Evolutionary conservation across 73 alveolate species (phyloP).

Genomic region (Paramecium tetraurelia): DNA sequence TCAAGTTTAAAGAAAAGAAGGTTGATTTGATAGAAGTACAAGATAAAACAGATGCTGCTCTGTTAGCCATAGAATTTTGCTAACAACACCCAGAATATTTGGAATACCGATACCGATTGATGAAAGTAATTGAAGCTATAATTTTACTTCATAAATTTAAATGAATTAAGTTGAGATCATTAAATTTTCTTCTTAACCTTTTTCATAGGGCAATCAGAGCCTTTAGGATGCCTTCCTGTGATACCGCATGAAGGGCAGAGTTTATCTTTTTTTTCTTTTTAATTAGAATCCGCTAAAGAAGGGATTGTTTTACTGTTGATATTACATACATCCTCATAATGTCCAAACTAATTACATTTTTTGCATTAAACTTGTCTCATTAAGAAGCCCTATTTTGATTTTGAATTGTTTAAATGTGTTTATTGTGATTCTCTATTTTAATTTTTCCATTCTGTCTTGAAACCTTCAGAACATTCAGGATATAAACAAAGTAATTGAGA

Average conservation of each 20-base stretch:
- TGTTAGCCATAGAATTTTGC: not conserved
- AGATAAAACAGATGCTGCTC: not conserved
- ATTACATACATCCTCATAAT: not conserved
- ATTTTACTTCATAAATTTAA: not conserved
- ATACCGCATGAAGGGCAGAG: conserved; percentile 64
- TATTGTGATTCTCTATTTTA: not conserved
- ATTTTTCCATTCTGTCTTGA: not conserved
- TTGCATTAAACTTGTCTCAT: not conserved
- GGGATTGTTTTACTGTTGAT: not conserved
- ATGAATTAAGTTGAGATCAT: not conserved
- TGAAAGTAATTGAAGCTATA: not conserved
- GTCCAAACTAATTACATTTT: not conserved
- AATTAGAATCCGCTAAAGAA: not conserved
- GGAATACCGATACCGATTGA: not conserved
- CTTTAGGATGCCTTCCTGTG: conserved; percentile 69
- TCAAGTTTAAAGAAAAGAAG: not conserved
- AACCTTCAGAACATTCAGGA: not conserved
- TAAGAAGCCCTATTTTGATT: not conserved
- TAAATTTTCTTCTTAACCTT: conserved; percentile 40
- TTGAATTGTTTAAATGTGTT: not conserved
- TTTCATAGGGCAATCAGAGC: conserved; percentile 61
- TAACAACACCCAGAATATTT: not conserved
- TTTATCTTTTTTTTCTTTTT: conserved; percentile 37
- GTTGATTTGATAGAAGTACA: not conserved
- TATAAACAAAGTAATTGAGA: not conserved